Evolutionary conservation across 176 grass and related monocot genomes (phyloP), one percentile per base, ranked within the genome.

Genomic region (Oryza punctata): DNA sequence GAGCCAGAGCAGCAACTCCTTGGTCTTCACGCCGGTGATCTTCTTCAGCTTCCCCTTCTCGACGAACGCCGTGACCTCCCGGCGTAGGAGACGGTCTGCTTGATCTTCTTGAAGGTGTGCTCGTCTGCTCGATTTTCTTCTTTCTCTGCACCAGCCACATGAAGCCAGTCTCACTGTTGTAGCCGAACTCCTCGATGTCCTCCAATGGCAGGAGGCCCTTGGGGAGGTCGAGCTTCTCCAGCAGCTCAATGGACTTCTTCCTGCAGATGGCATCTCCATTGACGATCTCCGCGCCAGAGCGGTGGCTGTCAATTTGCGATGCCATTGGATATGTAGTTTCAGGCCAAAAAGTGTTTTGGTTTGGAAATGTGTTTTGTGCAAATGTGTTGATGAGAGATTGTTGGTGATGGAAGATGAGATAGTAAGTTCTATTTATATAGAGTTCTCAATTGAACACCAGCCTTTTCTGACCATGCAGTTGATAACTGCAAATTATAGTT

Each of bases 101-200:
- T 88, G 63, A 83, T 88, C 52, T 83, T 82, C 52, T 83, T 82
- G 73, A 83, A 88, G 5, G 80, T 83, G 86, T 88, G 79, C 11
- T 82, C 72, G 80, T 83, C 79, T 88, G 79, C 11, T 82, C 72
- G 1, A 49, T 15, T 13, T 49, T 73, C 85, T 82, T 87, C 73
- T 88, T 78, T 75, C 68, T 44, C 43, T 88, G 87, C 19, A 88
- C 28, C 9, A 88, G 21, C 87, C 87, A 88, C 27, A 80, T 68
- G 46, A 88, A 80, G 2, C 81, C 61, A 0, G 68, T 76, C 0
- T 5, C 69, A 0, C 46, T 24, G 57, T 88, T 80, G 30, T 79
- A 68, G 2, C 86, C 68, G 0, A 88, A 84, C 81, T 88, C 80
- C 59, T 67, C 14, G 23, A 84, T 68, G 80, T 84, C 60, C 12